Conservation (phyloP, 129 eudicot species). For the Deinandra increscens region DNA sequence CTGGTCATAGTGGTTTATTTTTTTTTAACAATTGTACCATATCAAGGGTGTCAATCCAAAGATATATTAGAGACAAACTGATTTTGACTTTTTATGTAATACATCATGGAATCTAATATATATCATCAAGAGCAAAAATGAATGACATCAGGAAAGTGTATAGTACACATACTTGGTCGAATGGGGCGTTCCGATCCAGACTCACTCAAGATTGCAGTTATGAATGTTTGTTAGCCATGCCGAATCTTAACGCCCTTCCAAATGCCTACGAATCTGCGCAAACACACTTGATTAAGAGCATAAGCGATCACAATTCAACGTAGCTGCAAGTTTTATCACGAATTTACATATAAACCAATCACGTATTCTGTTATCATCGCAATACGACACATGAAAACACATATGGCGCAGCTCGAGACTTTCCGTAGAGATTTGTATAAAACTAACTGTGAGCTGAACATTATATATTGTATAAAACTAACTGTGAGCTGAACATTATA, state of each 20-base stretch:
- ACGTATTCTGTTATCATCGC: neutral
- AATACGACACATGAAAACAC: constrained; percentile 17
- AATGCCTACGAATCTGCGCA: constrained; percentile 49
- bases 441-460: too few species aligned
- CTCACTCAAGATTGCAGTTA: constrained; percentile 61
- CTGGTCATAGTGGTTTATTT: too few species aligned
- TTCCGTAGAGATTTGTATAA: too few species aligned
- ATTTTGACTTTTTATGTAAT: too few species aligned
- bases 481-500: too few species aligned
- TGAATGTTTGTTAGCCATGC: constrained; percentile 44
- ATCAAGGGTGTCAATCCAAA: too few species aligned
- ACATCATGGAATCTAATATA: too few species aligned
- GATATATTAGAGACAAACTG: too few species aligned
- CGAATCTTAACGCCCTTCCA: constrained; percentile 47
- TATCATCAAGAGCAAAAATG: too few species aligned
- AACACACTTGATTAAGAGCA: neutral
- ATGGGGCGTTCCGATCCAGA: constrained; percentile 71
- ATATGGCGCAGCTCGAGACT: neutral
- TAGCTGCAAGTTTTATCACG: constrained; percentile 17
- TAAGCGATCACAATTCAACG: neutral
- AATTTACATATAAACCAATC: constrained; percentile 16
- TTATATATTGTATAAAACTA: too few species aligned
- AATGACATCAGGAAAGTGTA: too few species aligned
- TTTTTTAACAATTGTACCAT: too few species aligned
- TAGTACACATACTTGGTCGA: constrained; percentile 63